Conservation (phyloP, 169 alveolate genomes). For the Cryptosporidium viatorum region DNA sequence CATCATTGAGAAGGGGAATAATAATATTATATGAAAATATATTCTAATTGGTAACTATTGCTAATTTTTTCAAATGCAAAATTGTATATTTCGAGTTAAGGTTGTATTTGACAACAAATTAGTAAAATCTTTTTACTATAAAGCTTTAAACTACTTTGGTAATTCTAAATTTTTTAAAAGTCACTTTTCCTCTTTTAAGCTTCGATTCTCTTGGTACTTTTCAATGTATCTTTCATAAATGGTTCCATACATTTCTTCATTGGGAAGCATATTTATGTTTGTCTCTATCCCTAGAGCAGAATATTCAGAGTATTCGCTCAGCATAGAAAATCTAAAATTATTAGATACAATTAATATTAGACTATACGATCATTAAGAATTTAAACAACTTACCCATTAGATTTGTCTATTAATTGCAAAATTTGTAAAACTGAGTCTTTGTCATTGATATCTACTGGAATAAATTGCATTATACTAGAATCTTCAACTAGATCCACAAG, state of each 20-base stretch:
- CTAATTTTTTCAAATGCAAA: not conserved
- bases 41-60: not conserved
- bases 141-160: constrained; percentile 26
- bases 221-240: constrained; percentile 47
- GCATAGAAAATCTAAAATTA: constrained; percentile 76
- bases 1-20: not conserved
- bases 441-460: constrained; percentile 88
- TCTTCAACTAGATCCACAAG: constrained; percentile 83
- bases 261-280: constrained; percentile 76
- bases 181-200: not conserved
- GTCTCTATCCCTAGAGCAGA: constrained; percentile 79
- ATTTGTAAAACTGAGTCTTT: constrained; percentile 83
- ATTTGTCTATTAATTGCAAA: constrained; percentile 83
- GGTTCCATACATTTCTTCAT: constrained; percentile 73
- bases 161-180: not conserved
- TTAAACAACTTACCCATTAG: constrained; percentile 86
- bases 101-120: not conserved
- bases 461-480: constrained; percentile 81
- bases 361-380: not conserved
- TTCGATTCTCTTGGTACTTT: not conserved
- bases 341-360: constrained; percentile 12
- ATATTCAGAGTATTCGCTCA: constrained; percentile 78
- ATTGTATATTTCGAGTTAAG: not conserved
- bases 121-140: not conserved
- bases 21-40: not conserved